These are phyloP conservation scores for Dictyostelium brefeldianum DNA, from an alignment of 78 protist genomes.

Conservation along the genomic window DNA sequence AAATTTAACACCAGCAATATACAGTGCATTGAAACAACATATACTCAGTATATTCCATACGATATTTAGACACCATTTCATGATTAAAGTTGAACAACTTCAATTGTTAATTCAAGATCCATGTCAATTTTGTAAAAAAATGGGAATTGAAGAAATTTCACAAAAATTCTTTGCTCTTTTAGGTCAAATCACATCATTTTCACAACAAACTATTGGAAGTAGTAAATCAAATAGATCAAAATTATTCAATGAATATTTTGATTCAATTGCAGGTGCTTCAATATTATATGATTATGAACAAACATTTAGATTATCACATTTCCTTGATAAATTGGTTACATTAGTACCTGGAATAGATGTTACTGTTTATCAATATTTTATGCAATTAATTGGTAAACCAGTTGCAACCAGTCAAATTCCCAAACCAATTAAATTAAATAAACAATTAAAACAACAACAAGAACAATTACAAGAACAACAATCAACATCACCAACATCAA, in stretches of 20 bases:
- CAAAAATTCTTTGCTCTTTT: neutral
- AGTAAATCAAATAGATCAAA: conserved; percentile 19
- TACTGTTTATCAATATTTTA: neutral
- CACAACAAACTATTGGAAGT: neutral
- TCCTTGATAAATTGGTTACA: neutral
- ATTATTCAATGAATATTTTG: conserved; percentile 28
- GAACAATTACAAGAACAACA: neutral
- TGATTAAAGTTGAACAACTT: conserved; percentile 34
- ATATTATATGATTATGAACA: conserved; percentile 49
- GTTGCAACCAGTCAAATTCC: neutral
- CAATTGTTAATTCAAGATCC: neutral
- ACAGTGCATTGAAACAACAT: conserved; percentile 26
- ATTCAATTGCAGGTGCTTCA: neutral
- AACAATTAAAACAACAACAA: neutral
- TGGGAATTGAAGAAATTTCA: neutral
- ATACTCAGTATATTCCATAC: conserved; percentile 26
- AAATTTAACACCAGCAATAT: neutral
- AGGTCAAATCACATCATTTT: neutral
- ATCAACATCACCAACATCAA: neutral
- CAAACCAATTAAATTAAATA: neutral
- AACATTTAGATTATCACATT: conserved; percentile 11
- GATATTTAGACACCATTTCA: conserved; percentile 19
- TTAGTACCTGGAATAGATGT: neutral
- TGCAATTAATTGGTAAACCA: conserved; percentile 53
- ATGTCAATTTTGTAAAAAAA: conserved; percentile 22